Evolutionary conservation across 495 filamentous ascomycete species (phyloP).

Genomic region (Aspergillus mulundensis): DNA sequence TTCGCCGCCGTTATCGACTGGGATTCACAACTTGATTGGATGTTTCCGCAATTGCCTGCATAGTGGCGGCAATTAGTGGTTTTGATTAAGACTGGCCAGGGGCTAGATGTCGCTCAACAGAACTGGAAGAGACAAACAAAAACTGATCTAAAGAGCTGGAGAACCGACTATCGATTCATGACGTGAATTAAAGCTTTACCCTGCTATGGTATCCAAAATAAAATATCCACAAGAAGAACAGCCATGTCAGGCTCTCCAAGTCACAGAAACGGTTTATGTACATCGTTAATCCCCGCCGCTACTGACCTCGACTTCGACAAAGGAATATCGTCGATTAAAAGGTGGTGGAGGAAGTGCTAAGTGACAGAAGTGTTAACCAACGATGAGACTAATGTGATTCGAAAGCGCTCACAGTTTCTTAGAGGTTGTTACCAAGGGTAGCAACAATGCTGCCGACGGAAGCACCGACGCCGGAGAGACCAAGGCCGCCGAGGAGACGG

Average conservation of each 20-base stretch:
- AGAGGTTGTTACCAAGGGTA: constrained; percentile 9
- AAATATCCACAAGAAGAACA: neutral
- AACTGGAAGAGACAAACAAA: neutral
- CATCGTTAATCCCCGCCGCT: constrained; percentile 3
- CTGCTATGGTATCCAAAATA: constrained; percentile 1
- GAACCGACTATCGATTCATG: neutral
- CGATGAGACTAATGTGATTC: too few relatives aligned
- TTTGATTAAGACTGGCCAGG: neutral
- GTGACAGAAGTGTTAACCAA: neutral
- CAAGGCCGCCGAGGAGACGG: constrained; percentile 33
- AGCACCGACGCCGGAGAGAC: constrained; percentile 29
- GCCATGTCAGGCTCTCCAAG: constrained; percentile 1
- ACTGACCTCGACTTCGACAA: neutral
- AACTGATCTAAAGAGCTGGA: too few relatives aligned
- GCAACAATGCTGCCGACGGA: constrained; percentile 30
- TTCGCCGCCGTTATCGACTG: neutral
- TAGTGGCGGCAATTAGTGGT: constrained; percentile 2
- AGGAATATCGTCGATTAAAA: neutral
- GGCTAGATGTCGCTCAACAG: neutral
- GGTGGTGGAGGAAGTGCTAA: neutral
- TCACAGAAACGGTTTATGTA: constrained; percentile 7
- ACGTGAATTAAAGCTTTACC: constrained; percentile 4
- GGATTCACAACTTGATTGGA: neutral
- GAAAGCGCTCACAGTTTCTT: neutral
- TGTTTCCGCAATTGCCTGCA: neutral